These are phyloP conservation scores for Alternaria hordeiaustralica DNA, from an alignment of 2,329 filamentous ascomycete species.

Conservation along the genomic window DNA sequence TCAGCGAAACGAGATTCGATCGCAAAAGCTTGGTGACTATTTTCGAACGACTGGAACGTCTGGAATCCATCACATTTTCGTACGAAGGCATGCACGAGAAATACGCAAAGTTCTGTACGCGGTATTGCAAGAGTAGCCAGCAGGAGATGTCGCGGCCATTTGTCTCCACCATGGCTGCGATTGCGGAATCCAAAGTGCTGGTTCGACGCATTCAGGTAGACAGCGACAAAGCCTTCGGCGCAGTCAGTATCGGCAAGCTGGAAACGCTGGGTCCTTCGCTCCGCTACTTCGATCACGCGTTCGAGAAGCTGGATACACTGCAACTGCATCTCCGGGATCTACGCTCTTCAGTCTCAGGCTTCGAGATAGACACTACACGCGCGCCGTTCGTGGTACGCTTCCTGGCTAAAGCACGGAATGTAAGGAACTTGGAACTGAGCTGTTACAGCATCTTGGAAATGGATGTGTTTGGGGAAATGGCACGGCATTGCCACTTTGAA, in stretches of 20 bases:
- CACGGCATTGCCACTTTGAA: constrained; percentile 24
- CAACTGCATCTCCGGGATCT: constrained; percentile 38
- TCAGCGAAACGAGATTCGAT: constrained; percentile 37
- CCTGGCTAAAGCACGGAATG: constrained; percentile 27
- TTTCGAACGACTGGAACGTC: constrained; percentile 17
- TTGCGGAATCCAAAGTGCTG: constrained; percentile 18
- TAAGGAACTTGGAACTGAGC: constrained; percentile 25
- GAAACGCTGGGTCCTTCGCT: constrained; percentile 26
- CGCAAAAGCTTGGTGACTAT: constrained; percentile 23
- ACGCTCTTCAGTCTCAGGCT: constrained; percentile 31
- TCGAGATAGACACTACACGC: constrained; percentile 23
- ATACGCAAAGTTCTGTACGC: constrained; percentile 18
- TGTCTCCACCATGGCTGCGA: constrained; percentile 29
- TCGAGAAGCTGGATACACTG: constrained; percentile 22
- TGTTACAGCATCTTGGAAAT: constrained; percentile 34
- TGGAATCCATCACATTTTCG: constrained; percentile 14
- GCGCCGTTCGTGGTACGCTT: constrained; percentile 38
- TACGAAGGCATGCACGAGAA: constrained; percentile 22
- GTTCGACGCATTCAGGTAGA: constrained; percentile 15
- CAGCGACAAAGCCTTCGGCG: constrained; percentile 11
- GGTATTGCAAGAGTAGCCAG: constrained; percentile 32
- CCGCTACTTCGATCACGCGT: constrained; percentile 14
- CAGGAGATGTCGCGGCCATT: constrained; percentile 40
- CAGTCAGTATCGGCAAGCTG: constrained; percentile 29
- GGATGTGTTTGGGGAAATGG: constrained; percentile 32